Evolutionary conservation across 257 asterid species (phyloP), one percentile per base, ranked within the genome.

Genomic region (Dorcoceras hygrometricum): DNA sequence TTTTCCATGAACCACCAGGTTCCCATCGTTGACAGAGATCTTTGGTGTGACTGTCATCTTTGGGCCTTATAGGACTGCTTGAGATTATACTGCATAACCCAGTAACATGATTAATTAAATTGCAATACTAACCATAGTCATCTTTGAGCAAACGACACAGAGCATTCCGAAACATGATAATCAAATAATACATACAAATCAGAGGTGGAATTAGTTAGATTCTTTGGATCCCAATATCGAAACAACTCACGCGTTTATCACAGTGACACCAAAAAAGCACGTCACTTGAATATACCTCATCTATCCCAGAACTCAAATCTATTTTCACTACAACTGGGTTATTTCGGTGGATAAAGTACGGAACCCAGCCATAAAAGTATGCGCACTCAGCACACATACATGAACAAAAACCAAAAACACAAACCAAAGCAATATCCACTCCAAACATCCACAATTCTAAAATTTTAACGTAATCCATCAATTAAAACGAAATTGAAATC

Each of bases 1-100:
- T 79, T 86, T 93, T 65, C 97, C 97, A 67, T 88, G 95, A 78
- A 90, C 97, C 82, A 86, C 86, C 51, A 93, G 99, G 94, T 82
- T 86, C 62, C 96, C 95, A 11, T 85, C 91, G 64, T 74, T 82
- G 72, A 93, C 85, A 12, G 87, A 79, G 79, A 93, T 88, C 29
- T 76, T 83, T 11, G 99, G 99, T 61, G 92, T 93, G 28, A 93
- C 87, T 16, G 99, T 90, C 97, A 93, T 89, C 79, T 80, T 82
- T 23, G 75, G 68, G 19, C 62, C 36, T 57, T 63, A 59, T 66
- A 60, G 70, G 60, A 56, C 60, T 65, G 46, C 70, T 73, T 65
- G 62, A 63, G 59, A 68, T 62, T 67, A 69, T 79, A 70, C 96
- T 86, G 88, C 83, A 75, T 6, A n/a, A 62, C 24, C 48, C 53